phyloP scores from a whole-genome alignment of 352 stramenopile species.

The Globisporangium nagaii region DNA sequence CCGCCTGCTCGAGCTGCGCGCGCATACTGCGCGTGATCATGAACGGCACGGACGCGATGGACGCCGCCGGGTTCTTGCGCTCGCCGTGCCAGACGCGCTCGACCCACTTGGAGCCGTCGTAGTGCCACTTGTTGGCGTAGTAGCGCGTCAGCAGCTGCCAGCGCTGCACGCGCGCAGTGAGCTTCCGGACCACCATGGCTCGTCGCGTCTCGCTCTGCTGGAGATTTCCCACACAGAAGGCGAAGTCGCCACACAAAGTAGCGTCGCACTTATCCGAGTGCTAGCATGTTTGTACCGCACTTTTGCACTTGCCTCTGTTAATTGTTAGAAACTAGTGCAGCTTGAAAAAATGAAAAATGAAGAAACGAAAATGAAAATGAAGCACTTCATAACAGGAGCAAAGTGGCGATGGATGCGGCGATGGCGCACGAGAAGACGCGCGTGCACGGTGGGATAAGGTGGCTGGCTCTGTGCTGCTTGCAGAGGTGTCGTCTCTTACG shows the following conservation, averaged over 20 bases:
- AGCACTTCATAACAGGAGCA: too few species aligned
- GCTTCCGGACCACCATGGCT: conserved; percentile 30
- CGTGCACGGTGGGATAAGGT: not conserved
- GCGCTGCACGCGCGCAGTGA: conserved; percentile 40
- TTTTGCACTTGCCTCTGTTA: not conserved
- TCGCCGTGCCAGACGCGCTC: conserved; percentile 69
- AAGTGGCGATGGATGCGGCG: not conserved
- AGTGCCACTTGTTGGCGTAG: conserved; percentile 84
- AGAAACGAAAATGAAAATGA: too few species aligned
- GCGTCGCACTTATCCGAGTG: not conserved
- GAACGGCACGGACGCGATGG: conserved; percentile 72
- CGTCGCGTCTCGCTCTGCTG: too few species aligned
- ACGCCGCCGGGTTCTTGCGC: conserved; percentile 28
- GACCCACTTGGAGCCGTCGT: conserved; percentile 68
- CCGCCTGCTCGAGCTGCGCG: conserved; percentile 42
- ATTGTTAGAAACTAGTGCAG: too few species aligned
- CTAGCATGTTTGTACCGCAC: too few species aligned
- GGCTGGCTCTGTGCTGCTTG: not conserved
- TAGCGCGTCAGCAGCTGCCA: conserved; percentile 68
- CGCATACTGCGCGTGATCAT: conserved; percentile 82
- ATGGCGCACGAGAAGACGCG: not conserved
- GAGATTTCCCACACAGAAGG: too few species aligned
- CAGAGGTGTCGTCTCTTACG: too few species aligned
- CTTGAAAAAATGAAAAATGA: too few species aligned
- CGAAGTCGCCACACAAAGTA: too few species aligned